Base-by-base conservation (phyloP, 805 yeast species). In the Yueomyces sp. region DNA sequence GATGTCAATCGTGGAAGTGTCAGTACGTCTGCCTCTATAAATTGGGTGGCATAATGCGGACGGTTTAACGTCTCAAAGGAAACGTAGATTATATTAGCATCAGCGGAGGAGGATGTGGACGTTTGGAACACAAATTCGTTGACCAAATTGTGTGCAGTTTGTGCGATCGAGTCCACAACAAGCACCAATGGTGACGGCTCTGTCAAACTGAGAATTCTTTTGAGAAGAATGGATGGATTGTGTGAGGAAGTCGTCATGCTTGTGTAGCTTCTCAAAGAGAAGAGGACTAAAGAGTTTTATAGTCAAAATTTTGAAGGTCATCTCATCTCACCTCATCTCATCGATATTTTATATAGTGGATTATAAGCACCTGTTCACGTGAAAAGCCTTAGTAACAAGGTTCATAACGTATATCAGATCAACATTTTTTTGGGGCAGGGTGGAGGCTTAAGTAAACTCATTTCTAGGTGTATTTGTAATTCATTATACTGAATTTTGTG, bases 161-260 rank as follows among this genome's bases (percentile, higher is more conserved):
- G 96, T 0, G 72, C 66, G 7, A 86, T 61, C 1, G 83, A 70
- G 57, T 92, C 97, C 6, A 74, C 55, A 3, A 82, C 66, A 4
- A 90, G 67, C 3, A 85, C 59, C 44, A 90, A 74, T 0, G 95
- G 94, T 0, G 90, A 73, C 27, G 62, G 61, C 53, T 92, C 97
- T 49, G 79, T 83, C 42, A 85, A 63, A 3, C 78, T 62, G 3
- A 92, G 60, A 5, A 85, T 65, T 46, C 97, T 65, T 40, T 72
- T 76, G 44, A 88, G 66, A 4, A 87, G 65, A 32, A 81, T 80
- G n/a, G 72, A 48, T 38, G 72, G 64, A 45, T 63, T 66, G 39
- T 67, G 68, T 3, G 64, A 56, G 3, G 67, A 50, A 11, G 59
- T 52, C 2, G 67, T 11, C 33, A 30, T 30, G 6, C 33, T 30